Percentiles rank a stretch among this genome's conserved stretches.
These are phyloP conservation scores for Recurvomyces mirabilis DNA, from an alignment of 495 filamentous ascomycete species.

Conservation along the genomic window DNA sequence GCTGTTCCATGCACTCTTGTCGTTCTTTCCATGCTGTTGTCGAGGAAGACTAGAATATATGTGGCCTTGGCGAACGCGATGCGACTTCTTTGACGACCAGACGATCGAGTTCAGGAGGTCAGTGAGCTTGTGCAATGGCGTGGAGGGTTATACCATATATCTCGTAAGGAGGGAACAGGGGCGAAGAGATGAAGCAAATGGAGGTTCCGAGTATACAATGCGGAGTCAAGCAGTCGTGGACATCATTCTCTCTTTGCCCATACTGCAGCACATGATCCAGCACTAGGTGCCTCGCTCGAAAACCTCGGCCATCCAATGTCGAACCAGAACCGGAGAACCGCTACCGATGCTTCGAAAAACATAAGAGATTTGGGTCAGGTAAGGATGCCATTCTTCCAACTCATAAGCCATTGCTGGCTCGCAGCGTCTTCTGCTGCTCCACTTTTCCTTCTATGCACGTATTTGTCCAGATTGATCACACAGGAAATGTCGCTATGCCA, in stretches of 20 bases:
- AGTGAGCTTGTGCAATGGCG: too few relatives aligned
- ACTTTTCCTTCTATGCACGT: slow-evolving; percentile 4
- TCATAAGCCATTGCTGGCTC: slow-evolving; percentile 20
- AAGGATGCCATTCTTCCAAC: not conserved
- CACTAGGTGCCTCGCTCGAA: not conserved
- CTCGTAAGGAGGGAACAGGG: too few relatives aligned
- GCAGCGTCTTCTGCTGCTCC: slow-evolving; percentile 4
- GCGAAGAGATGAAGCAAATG: too few relatives aligned
- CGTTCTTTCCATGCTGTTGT: not conserved
- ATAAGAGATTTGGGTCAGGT: too few relatives aligned
- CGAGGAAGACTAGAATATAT: too few relatives aligned
- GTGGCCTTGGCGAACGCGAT: too few relatives aligned
- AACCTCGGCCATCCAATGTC: not conserved
- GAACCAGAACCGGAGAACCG: not conserved
- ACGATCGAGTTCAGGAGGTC: too few relatives aligned
- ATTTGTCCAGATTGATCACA: not conserved
- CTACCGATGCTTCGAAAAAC: not conserved
- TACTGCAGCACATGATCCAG: slow-evolving; percentile 2
- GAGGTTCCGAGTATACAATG: too few relatives aligned
- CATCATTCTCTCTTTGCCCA: slow-evolving; percentile 12
- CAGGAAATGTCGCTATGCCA: not conserved
- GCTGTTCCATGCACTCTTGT: not conserved
- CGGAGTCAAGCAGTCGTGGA: not conserved
- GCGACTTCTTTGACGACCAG: too few relatives aligned
- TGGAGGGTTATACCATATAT: too few relatives aligned